These are phyloP conservation scores for Fusarium sublunatum DNA, from an alignment of 2,329 filamentous ascomycete species.

Conservation along the genomic window DNA sequence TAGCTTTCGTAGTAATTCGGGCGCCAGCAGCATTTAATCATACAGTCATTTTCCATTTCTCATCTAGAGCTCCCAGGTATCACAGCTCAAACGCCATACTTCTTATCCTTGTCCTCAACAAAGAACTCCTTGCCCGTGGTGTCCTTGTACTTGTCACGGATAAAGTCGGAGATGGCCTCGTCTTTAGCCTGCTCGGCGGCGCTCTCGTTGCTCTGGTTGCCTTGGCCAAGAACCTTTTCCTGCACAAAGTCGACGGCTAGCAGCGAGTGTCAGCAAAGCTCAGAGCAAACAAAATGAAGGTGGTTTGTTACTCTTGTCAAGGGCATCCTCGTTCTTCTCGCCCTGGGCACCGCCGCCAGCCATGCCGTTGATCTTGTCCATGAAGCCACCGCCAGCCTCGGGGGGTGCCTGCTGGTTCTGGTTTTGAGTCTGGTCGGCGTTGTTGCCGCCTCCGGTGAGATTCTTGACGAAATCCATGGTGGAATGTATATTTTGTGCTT, in stretches of 20 bases:
- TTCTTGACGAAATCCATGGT: constrained; percentile 69
- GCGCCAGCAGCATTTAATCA: constrained; percentile 5
- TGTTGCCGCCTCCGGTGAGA: constrained; percentile 54
- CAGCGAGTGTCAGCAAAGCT: neutral
- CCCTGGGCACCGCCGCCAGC: constrained; percentile 78
- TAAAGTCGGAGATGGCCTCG: constrained; percentile 78
- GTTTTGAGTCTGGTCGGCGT: constrained; percentile 45
- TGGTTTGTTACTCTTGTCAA: constrained; percentile 77
- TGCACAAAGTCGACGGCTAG: constrained; percentile 81
- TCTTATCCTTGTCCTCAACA: constrained; percentile 73
- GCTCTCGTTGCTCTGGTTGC: constrained; percentile 76
- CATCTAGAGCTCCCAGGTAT: neutral
- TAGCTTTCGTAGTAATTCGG: constrained; percentile 17
- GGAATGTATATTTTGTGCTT: neutral
- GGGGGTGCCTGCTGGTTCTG: constrained; percentile 45
- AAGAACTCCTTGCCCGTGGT: constrained; percentile 75
- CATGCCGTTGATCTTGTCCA: constrained; percentile 76
- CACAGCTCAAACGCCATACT: constrained; percentile 44
- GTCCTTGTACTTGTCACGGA: constrained; percentile 77
- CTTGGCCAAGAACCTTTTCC: constrained; percentile 77
- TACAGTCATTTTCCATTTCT: constrained; percentile 4
- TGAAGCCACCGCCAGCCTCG: constrained; percentile 60
- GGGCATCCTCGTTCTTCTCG: constrained; percentile 84
- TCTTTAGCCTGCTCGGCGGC: constrained; percentile 87
- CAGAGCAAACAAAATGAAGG: accelerated